Base-by-base conservation (phyloP, 495 filamentous ascomycete species). In the Talaromyces stipitatus region DNA sequence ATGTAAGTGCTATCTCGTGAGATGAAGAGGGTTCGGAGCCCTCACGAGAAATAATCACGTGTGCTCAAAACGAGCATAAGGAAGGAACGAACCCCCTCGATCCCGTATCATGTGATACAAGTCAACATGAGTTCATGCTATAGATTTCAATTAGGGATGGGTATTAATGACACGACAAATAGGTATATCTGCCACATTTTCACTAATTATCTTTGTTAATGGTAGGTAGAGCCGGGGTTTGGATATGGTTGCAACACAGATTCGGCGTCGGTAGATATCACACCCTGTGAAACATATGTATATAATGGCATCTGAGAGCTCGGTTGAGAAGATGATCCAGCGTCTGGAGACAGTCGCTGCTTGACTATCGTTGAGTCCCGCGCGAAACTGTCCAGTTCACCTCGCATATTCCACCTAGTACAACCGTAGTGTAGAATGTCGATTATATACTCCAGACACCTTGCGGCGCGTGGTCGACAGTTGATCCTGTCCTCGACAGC, bases 401-500 rank as follows among this genome's bases (percentile, higher is more conserved):
- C 38, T 12, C 60, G 58, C 9, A 69, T 50, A 29, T 69, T 65
- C 74, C 74, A 77, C 54, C 69, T 72, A 45, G 63, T 60, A 10
- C 56, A 63, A 14, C 69, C 67, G 43, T 68, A 68, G 20, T 65
- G 61, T 0, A 78, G 61, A 29, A 78, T 50, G 23, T 69, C 66
- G 5, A 63, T 62, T 12, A 68, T 64, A 45, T 72, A 70, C 2
- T 56, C 50, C 5, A 78, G 62, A 50, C 66, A 73, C 30, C 69
- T 67, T 24, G 66, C 59, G 4, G 71, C 71, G 18, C 73, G 73
- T 12, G 66, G 61, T 24, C 66, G 65, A 18, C 66, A 72, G 27
- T 71, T 69, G 57, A 75, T 61, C 5, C 67, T 64, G 54, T 74
- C 71, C 20, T 73, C 69, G 16, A 55, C 60, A 11, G 58, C 68